These are phyloP conservation scores for Rickenella mellea DNA, from an alignment of 768 basidiomycete genomes.

Conservation along the genomic window DNA sequence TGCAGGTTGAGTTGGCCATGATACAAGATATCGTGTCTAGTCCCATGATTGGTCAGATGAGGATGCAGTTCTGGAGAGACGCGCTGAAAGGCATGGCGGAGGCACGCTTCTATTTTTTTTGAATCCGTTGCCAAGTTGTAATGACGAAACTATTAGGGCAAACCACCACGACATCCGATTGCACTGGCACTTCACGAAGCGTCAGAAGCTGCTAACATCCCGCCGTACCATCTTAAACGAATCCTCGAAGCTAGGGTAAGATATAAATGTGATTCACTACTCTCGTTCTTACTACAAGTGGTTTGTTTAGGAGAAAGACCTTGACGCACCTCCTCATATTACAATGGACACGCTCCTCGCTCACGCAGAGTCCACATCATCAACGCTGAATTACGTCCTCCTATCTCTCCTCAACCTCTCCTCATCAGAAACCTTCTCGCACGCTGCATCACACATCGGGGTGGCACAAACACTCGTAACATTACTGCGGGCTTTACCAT, in stretches of 20 bases:
- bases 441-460: constrained; percentile 78
- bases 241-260: constrained; percentile 79
- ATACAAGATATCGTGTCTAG: constrained; percentile 72
- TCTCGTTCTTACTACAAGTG: constrained; percentile 3
- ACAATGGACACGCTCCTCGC: constrained; percentile 59
- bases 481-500: constrained; percentile 68
- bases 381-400: constrained; percentile 67
- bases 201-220: constrained; percentile 38
- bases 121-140: neutral
- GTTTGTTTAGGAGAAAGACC: constrained; percentile 47
- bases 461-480: constrained; percentile 62
- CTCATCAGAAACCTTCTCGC: constrained; percentile 45
- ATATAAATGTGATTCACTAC: constrained; percentile 9
- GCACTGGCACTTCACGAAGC: constrained; percentile 62
- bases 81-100: constrained; percentile 58
- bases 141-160: constrained; percentile 38
- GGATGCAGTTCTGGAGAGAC: constrained; percentile 84
- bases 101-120: constrained; percentile 28
- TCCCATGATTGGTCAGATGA: constrained; percentile 66
- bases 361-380: constrained; percentile 75
- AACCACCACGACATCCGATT: constrained; percentile 72
- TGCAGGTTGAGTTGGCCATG: constrained; percentile 67
- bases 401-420: constrained; percentile 56
- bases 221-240: constrained; percentile 70
- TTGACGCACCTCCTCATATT: constrained; percentile 53